Evolutionary conservation across 768 basidiomycete species (phyloP).

Genomic region (Serendipita sp.): DNA sequence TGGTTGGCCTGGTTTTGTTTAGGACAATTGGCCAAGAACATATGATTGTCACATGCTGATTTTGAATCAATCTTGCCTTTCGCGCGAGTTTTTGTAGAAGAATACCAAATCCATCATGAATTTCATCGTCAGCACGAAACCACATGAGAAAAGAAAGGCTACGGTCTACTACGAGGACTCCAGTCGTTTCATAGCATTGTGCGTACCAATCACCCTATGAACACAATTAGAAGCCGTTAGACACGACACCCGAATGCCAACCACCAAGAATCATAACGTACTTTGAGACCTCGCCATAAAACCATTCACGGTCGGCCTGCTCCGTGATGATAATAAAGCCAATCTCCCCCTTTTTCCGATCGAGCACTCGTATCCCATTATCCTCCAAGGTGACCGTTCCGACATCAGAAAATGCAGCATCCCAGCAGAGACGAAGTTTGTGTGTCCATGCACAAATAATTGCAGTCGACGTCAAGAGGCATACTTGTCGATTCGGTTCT

Average conservation of each 20-base stretch:
- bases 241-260: too few species aligned
- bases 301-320: constrained; percentile 21
- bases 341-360: constrained; percentile 32
- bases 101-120: too few species aligned
- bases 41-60: too few species aligned
- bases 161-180: not conserved
- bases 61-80: too few species aligned
- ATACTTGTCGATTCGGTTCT: constrained; percentile 9
- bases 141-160: not conserved
- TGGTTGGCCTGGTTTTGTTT: not conserved
- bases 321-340: constrained; percentile 28
- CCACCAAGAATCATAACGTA: constrained; percentile 15
- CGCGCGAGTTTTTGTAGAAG: too few species aligned
- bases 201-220: not conserved
- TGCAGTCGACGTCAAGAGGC: constrained; percentile 48
- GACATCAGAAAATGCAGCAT: constrained; percentile 72
- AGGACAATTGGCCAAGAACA: too few species aligned
- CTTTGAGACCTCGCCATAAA: constrained; percentile 26
- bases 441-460: constrained; percentile 76
- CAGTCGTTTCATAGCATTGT: constrained; percentile 5
- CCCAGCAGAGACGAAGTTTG: constrained; percentile 79
- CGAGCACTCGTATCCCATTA: constrained; percentile 74
- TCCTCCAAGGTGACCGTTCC: constrained; percentile 82
- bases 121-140: not conserved
- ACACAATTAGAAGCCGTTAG: not conserved